Evolutionary conservation across 108 stramenopile species (phyloP).

Genomic region (Aurantiochytrium sp.): DNA sequence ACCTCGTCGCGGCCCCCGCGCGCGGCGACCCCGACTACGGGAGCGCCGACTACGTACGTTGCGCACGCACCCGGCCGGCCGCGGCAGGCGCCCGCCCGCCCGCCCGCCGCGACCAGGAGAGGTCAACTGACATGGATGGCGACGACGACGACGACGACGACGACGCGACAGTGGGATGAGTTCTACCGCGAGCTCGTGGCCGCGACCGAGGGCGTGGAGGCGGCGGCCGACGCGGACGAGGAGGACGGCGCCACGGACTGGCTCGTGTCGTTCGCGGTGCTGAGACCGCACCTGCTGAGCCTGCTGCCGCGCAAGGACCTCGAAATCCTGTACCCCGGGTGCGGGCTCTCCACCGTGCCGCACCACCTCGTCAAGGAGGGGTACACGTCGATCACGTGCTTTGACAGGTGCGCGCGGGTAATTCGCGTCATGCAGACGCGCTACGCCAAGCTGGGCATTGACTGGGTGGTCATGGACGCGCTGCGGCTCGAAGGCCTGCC

Average conservation of each 20-base stretch:
- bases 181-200: not conserved
- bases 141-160: not conserved
- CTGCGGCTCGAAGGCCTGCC: not conserved
- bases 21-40: not conserved
- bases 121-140: too few relatives aligned
- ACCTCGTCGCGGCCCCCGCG: too few relatives aligned
- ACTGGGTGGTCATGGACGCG: conserved; percentile 24
- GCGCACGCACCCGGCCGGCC: too few relatives aligned
- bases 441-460: not conserved
- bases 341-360: not conserved
- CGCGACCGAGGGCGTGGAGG: not conserved
- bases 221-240: not conserved
- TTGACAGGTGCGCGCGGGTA: not conserved
- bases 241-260: not conserved
- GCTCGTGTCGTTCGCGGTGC: not conserved
- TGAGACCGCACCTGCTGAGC: not conserved
- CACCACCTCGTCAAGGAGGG: not conserved
- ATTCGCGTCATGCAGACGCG: not conserved
- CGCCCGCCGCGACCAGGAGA: too few relatives aligned
- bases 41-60: not conserved
- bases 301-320: not conserved
- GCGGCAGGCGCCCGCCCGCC: too few relatives aligned
- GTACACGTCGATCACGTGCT: not conserved
- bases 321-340: not conserved
- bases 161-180: not conserved